Evolutionary conservation across 768 basidiomycete genomes (phyloP), one percentile per base, ranked within the genome.

Genomic region (Leucocoprinus leucothites): DNA sequence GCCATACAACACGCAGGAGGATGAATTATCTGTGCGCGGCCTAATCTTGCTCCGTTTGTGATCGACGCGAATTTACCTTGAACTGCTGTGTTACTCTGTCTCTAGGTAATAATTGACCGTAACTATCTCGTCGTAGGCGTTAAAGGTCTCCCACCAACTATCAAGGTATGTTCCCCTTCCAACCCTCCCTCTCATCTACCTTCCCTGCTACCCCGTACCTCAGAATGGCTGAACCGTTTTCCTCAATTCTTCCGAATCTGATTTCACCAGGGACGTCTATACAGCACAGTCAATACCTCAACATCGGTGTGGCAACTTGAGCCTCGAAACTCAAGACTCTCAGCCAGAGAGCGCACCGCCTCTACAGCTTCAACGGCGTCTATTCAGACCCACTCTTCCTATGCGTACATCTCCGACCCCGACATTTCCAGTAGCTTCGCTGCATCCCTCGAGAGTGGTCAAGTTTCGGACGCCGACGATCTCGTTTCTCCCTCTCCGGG

Each of bases 361-460:
- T 90, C 89, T 13, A 84, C 86, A 13, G 73, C 85, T 5, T 91
- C 89, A 8, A 88, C 87, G 1, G 72, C 84, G 0, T 91, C 89
- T 3, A 87, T 87, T 0, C 87, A 82, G 25, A 92, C 90, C 18
- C 52, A 53, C 26, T 53, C 52, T 11, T 92, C 90, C 0, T 92
- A 84, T 61, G 89, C 90, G 3, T 78, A 90, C 53, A 76, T 92
- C 8, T 65, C 90, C n/a, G 90, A 92, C 61, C 84, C 83, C 1
- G 90, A 92, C 60, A 86, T 91, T 49, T 89, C 89, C 3, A 91
- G 88, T 69, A 89, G 86, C 65, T 91, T 91, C 60, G 87, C 88
- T 1, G 89, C 87, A 5, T 91, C 89, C 25, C 77, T 91, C 3
- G 90, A 89, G 64, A 87, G 86, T 60, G 84, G 75, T 13, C 84